A percentile compares a stretch with the other conserved stretches of the same genome.
These are phyloP conservation scores for Lasiodiplodia sp. DNA, from an alignment of 2,329 filamentous ascomycete species.

Conservation along the genomic window DNA sequence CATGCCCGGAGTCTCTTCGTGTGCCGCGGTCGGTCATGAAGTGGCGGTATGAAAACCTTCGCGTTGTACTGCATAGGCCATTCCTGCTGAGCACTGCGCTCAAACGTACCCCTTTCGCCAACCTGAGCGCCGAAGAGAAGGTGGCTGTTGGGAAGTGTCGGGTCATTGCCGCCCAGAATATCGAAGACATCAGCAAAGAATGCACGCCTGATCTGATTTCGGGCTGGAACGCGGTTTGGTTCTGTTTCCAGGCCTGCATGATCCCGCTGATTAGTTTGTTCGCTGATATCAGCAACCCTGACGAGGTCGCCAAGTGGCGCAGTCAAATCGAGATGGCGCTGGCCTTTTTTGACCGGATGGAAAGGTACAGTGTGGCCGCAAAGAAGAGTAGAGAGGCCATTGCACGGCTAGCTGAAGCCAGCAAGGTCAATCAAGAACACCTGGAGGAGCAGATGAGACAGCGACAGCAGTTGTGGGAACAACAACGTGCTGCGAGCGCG, in stretches of 20 bases:
- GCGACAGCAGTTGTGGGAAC: constrained; percentile 13
- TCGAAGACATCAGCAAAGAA: constrained; percentile 74
- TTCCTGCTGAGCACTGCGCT: constrained; percentile 70
- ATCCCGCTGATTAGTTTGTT: constrained; percentile 79
- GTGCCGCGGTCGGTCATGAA: constrained; percentile 78
- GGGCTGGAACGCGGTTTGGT: constrained; percentile 83
- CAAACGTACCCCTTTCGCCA: constrained; percentile 60
- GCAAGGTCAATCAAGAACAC: constrained; percentile 36
- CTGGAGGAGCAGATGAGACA: constrained; percentile 23
- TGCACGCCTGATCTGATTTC: constrained; percentile 77
- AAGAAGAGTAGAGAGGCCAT: constrained; percentile 53
- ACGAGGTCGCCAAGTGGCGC: constrained; percentile 52
- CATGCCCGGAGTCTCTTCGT: constrained; percentile 73
- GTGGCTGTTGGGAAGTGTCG: constrained; percentile 73
- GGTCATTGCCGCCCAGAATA: constrained; percentile 72
- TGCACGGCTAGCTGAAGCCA: constrained; percentile 50
- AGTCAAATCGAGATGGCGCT: constrained; percentile 51
- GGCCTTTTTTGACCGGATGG: constrained; percentile 52
- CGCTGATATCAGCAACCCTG: constrained; percentile 62
- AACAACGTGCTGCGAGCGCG: constrained; percentile 1
- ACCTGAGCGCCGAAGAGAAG: constrained; percentile 67
- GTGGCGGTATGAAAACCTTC: constrained; percentile 81
- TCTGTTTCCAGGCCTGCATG: constrained; percentile 81
- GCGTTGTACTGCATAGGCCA: constrained; percentile 77
- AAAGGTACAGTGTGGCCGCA: constrained; percentile 54